Evolutionary conservation across 2,329 filamentous ascomycete genomes (phyloP).

Genomic region (Aspergillus thermomutatus): DNA sequence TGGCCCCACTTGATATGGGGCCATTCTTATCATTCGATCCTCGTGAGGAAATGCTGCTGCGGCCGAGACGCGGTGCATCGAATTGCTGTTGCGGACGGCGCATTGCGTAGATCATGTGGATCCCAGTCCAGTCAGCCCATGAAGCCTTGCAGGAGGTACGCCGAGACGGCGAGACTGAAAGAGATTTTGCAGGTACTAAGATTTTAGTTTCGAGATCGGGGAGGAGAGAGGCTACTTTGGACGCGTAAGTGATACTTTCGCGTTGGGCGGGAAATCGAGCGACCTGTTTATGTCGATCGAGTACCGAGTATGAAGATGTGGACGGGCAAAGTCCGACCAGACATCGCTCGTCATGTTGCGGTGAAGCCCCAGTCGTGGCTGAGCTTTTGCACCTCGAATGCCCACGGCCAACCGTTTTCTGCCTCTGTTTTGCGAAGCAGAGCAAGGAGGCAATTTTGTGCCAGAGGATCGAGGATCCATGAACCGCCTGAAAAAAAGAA

Average conservation of each 20-base stretch:
- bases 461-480: constrained; percentile 30
- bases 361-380: constrained; percentile 15
- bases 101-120: neutral
- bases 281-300: neutral
- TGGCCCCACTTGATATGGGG: neutral
- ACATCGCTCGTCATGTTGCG: neutral
- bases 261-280: neutral
- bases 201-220: neutral
- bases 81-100: too few relatives aligned
- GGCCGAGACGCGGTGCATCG: too few relatives aligned
- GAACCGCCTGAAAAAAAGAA: constrained; percentile 20
- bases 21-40: neutral
- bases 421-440: constrained; percentile 20
- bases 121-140: too few relatives aligned
- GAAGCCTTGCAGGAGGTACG: neutral
- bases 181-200: neutral
- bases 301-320: neutral
- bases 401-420: constrained; percentile 23
- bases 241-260: too few relatives aligned
- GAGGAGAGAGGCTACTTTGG: neutral
- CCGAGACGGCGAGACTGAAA: neutral
- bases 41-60: neutral
- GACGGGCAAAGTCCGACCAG: neutral
- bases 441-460: constrained; percentile 19
- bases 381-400: constrained; percentile 17